Evolutionary conservation across 768 basidiomycete genomes (phyloP).

Genomic region (Rhodotorula babjevae): DNA sequence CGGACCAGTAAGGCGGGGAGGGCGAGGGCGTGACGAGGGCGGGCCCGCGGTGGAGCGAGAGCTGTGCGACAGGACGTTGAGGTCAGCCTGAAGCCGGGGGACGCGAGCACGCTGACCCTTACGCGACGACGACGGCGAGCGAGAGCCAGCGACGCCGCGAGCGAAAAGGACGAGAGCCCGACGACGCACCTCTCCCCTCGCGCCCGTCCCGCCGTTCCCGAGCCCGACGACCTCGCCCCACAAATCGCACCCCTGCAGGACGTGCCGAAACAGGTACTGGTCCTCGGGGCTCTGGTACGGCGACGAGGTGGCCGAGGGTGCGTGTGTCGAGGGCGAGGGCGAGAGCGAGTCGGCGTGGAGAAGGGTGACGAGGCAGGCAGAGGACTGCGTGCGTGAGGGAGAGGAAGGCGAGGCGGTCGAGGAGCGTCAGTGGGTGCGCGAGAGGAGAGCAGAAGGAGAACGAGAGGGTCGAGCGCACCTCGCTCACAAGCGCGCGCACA

Average conservation of each 20-base stretch:
- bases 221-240: constrained; percentile 21
- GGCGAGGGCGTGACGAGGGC: not conserved
- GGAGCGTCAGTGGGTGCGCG: not conserved
- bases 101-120: too few relatives aligned
- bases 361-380: constrained; percentile 17
- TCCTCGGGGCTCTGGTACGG: constrained; percentile 5
- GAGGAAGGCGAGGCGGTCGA: not conserved
- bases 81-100: too few relatives aligned
- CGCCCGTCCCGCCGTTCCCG: not conserved
- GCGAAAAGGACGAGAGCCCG: too few relatives aligned
- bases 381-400: constrained; percentile 9
- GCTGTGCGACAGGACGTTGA: not conserved
- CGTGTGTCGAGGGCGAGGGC: not conserved
- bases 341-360: constrained; percentile 25
- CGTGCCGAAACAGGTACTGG: constrained; percentile 26
- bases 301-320: not conserved
- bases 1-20: not conserved
- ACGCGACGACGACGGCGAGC: too few relatives aligned
- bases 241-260: not conserved
- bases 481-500: not conserved
- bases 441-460: not conserved
- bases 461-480: not conserved
- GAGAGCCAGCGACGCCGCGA: not conserved
- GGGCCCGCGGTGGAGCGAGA: not conserved
- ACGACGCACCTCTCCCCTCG: constrained; percentile 24